Base-by-base conservation (phyloP, 345 rosid species). In the Bruguiera sexangula region DNA sequence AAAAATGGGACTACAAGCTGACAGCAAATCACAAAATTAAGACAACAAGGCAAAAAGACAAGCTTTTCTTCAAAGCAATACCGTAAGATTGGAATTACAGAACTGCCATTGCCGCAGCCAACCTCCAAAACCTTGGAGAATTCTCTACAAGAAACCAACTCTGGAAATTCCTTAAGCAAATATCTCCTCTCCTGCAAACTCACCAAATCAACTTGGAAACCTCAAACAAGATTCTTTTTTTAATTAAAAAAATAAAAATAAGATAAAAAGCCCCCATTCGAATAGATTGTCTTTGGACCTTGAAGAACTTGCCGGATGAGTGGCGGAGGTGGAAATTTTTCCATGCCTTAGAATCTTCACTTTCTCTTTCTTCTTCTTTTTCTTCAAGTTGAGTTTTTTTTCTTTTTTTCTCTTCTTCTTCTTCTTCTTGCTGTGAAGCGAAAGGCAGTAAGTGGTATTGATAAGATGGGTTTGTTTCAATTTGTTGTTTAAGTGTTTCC, bases 61-160 rank as follows among this genome's bases (percentile, higher is more conserved):
- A 16, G 26, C 26, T 16, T 56, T 56, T 56, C 60, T 56, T 56
- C 30, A 1, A 56, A 21, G 30, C 13, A 52, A 73, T 85, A 93
- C 96, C 95, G 85, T 67, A 94, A 70, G 70, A 94, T 82, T 10
- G 96, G 96, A 78, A 88, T 85, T 22, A 81, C 82, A 0, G 96
- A 80, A 78, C 98, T 94, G 21, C 98, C 97, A 81, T 82, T 94
- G 51, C 98, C 97, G 68, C 97, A 89, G 22, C 97, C 98, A 21
- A 89, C 89, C 85, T 94, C 97, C 80, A 94, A 83, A 57, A 91
- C 79, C 80, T 80, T 88, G 3, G 87, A 74, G 56, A 80, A 79
- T 55, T 79, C 82, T 10, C 20, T 73, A 68, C 88, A 73, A 6
- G 88, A 80, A 76, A 85, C 84, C 67, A 94, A 72, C 58, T 87